These are phyloP conservation scores for Xerocomus potaroensis DNA, from an alignment of 768 basidiomycete species.

Conservation along the genomic window DNA sequence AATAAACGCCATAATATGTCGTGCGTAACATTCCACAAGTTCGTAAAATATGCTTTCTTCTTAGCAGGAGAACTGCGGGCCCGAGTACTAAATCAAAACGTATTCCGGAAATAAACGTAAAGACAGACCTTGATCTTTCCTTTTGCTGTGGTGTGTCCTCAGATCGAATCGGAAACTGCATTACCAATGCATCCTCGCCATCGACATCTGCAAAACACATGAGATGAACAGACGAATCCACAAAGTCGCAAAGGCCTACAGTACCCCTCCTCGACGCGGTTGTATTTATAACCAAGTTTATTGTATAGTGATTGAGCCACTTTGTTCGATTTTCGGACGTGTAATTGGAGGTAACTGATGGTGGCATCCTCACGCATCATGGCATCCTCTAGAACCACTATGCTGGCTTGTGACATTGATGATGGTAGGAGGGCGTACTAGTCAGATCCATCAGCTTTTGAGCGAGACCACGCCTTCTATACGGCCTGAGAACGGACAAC, in stretches of 20 bases:
- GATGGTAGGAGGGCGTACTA: constrained; percentile 15
- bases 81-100: too few relatives aligned
- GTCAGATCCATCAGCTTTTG: constrained; percentile 24
- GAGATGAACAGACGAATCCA: neutral
- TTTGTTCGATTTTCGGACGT: constrained; percentile 29
- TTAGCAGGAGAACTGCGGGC: too few relatives aligned
- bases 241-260: constrained; percentile 19
- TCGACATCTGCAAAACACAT: constrained; percentile 20
- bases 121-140: constrained; percentile 12
- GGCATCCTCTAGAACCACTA: constrained; percentile 18
- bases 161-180: constrained; percentile 16
- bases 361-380: constrained; percentile 16
- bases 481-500: constrained; percentile 25
- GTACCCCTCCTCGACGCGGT: constrained; percentile 17
- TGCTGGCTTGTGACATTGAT: neutral
- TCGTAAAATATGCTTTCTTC: constrained; percentile 14
- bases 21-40: constrained; percentile 11
- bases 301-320: constrained; percentile 21
- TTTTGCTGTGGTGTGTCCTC: neutral
- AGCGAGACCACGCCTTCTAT: constrained; percentile 27
- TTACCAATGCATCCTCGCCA: constrained; percentile 23
- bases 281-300: constrained; percentile 22
- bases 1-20: constrained; percentile 8
- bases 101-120: neutral
- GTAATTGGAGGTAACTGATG: constrained; percentile 23